phyloP scores from a whole-genome alignment of 1,284 basidiomycete genomes.

The Leccinum fallax region DNA sequence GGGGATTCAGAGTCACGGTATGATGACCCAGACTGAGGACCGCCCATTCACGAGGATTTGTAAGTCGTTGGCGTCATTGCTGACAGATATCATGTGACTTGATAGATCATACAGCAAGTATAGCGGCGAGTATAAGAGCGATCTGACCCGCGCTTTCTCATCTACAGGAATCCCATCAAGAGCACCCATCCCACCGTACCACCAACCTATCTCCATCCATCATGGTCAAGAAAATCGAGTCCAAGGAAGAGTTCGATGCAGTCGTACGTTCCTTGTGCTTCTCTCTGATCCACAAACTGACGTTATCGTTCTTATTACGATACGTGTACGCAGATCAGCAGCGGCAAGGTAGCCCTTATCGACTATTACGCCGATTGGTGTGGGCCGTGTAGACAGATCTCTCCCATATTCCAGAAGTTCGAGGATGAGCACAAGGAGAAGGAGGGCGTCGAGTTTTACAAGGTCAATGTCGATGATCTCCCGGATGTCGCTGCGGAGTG shows the following conservation, averaged over 20 bases:
- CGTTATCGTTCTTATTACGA: not conserved
- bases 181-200: not conserved
- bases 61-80: not conserved
- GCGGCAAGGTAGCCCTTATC: constrained; percentile 49
- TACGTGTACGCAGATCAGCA: constrained; percentile 3
- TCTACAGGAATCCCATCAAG: not conserved
- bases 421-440: constrained; percentile 33
- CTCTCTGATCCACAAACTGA: not conserved
- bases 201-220: not conserved
- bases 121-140: constrained; percentile 2
- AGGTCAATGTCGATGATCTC: constrained; percentile 63
- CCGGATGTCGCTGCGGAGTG: constrained; percentile 46
- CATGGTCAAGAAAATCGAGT: constrained; percentile 7
- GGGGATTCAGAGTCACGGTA: not conserved
- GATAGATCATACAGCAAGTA: not conserved
- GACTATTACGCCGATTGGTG: constrained; percentile 67
- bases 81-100: constrained; percentile 9
- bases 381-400: constrained; percentile 69
- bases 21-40: not conserved
- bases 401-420: constrained; percentile 65
- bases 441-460: constrained; percentile 60
- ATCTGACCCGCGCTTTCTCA: not conserved
- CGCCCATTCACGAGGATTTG: not conserved
- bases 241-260: constrained; percentile 11
- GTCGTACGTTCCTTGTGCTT: constrained; percentile 16